A percentile compares a stretch with the other conserved stretches of the same genome.
These are phyloP conservation scores for Furcasterigmium sp. DNA, from an alignment of 2,329 filamentous ascomycete species.

Conservation along the genomic window DNA sequence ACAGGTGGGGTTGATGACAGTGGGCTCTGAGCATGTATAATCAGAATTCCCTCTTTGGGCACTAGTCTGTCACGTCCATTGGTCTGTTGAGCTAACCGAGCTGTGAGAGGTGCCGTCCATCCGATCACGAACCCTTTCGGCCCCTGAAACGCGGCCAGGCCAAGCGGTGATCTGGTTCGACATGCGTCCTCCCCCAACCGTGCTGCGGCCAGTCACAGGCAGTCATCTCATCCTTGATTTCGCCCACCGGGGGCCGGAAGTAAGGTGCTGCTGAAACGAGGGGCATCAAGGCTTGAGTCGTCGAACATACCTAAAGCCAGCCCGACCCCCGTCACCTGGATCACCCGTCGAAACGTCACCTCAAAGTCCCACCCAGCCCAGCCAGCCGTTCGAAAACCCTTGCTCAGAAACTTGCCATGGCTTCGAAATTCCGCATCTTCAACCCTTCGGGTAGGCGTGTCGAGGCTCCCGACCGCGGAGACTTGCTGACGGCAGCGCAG, in stretches of 20 bases:
- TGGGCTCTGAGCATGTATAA: too few species aligned
- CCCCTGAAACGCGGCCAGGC: background rate
- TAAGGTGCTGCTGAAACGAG: too few species aligned
- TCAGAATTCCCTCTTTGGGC: constrained; percentile 2
- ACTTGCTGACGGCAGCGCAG: too few species aligned
- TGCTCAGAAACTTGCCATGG: too few species aligned
- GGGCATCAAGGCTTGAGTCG: background rate
- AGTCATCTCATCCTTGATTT: background rate
- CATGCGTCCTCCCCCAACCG: background rate
- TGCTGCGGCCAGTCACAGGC: background rate
- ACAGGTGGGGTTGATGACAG: too few species aligned
- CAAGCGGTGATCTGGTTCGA: background rate
- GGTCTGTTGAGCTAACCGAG: too few species aligned
- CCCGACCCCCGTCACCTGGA: background rate
- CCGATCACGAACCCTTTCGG: background rate
- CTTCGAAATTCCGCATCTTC: constrained; percentile 18
- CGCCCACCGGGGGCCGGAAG: too few species aligned
- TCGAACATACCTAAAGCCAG: background rate
- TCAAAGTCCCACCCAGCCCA: background rate
- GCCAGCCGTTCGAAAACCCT: too few species aligned
- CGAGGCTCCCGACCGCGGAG: too few species aligned
- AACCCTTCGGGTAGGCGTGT: constrained; percentile 19
- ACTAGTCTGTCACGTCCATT: background rate
- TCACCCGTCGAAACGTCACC: background rate
- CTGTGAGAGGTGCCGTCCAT: background rate